Evolutionary conservation across 805 yeast genomes (phyloP).

Genomic region (Candida tammaniensis): DNA sequence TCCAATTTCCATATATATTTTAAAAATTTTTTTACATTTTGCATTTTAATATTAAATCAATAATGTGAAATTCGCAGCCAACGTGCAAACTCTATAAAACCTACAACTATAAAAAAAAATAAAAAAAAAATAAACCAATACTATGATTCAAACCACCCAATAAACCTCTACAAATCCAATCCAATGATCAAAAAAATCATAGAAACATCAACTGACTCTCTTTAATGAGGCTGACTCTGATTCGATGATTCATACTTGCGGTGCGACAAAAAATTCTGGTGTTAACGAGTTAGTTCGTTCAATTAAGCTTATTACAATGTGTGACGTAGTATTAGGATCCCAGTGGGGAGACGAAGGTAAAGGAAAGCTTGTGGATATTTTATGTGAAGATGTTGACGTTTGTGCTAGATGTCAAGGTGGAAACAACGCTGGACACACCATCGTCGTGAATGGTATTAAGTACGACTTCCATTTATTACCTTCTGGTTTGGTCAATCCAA

Average conservation of each 20-base stretch:
- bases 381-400: slow-evolving; percentile 92
- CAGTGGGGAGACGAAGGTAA: slow-evolving; percentile 99
- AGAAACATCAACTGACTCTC: slow-evolving; percentile 3
- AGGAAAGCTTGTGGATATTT: slow-evolving; percentile 92
- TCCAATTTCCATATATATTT: no score
- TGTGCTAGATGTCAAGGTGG: slow-evolving; percentile 99
- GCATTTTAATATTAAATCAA: no score
- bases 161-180: no score
- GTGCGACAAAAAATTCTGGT: not conserved
- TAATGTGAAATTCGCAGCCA: no score
- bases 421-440: slow-evolving; percentile 98
- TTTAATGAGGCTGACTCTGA: slow-evolving; percentile 1
- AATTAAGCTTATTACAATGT: slow-evolving; percentile 39
- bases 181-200: no score
- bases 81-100: no score
- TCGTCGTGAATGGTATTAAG: slow-evolving; percentile 82
- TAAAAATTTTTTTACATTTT: no score
- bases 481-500: slow-evolving; percentile 93
- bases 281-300: slow-evolving; percentile 3
- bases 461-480: slow-evolving; percentile 99
- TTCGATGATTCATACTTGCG: not conserved
- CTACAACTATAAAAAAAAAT: no score
- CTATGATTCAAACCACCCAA: no score
- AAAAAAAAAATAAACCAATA: no score
- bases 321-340: slow-evolving; percentile 93